These are phyloP conservation scores for Amaranthus palmeri DNA, from an alignment of 148 eudicot species.

Conservation along the genomic window DNA sequence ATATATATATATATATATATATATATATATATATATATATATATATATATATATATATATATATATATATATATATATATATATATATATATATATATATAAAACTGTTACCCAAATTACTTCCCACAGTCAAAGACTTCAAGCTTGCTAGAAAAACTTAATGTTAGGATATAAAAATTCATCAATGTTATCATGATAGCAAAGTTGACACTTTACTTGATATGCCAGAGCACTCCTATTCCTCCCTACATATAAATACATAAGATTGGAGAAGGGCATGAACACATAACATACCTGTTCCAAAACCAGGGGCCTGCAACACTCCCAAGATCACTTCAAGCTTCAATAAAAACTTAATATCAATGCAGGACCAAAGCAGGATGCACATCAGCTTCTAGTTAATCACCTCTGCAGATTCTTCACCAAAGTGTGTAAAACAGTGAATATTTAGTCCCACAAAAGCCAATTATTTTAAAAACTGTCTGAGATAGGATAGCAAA, in stretches of 20 bases:
- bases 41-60: no score
- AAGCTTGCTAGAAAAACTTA: neutral
- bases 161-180: neutral
- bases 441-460: neutral
- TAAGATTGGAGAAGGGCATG: neutral
- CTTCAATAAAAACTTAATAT: conserved; percentile 61
- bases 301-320: conserved; percentile 67
- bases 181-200: no score
- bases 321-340: conserved; percentile 61
- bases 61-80: no score
- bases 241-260: neutral
- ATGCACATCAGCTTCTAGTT: conserved; percentile 51
- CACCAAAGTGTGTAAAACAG: conserved; percentile 8
- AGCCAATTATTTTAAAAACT: neutral
- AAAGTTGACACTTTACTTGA: neutral
- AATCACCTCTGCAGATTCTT: conserved; percentile 38
- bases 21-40: no score
- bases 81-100: no score
- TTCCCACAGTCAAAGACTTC: neutral
- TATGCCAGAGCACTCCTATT: neutral
- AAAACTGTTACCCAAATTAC: neutral
- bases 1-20: no score
- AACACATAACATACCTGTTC: conserved; percentile 43
- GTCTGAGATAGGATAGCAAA: neutral
- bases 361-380: conserved; percentile 54